phyloP scores from a whole-genome alignment of 192 early-diverging fungal species.

The Helicostylum pulchrum region DNA sequence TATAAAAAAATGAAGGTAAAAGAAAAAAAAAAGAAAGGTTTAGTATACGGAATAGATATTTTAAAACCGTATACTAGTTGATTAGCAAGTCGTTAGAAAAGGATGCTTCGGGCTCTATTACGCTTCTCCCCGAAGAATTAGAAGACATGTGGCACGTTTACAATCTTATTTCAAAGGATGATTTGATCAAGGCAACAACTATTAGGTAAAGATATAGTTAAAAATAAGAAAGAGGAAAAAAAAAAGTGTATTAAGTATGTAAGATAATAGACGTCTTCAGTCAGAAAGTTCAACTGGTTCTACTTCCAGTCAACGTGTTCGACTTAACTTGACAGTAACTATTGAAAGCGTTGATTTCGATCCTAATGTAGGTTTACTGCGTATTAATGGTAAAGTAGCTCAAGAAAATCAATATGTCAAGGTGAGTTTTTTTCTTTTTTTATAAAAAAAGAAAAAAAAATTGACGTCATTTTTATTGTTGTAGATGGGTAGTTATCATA shows the following conservation, averaged over 20 bases:
- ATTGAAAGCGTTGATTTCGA: constrained; percentile 92
- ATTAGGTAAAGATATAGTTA: constrained; percentile 52
- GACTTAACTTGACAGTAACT: constrained; percentile 77
- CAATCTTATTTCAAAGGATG: constrained; percentile 81
- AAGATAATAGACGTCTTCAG: constrained; percentile 68
- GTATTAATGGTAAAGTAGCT: constrained; percentile 85
- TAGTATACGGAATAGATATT: background rate
- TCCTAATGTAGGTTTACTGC: constrained; percentile 75
- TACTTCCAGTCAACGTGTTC: constrained; percentile 75
- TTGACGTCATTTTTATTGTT: constrained; percentile 6
- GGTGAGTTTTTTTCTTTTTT: constrained; percentile 35
- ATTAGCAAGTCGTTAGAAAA: constrained; percentile 68
- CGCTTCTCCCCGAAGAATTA: constrained; percentile 80
- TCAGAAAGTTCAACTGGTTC: constrained; percentile 86
- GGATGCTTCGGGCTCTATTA: constrained; percentile 77
- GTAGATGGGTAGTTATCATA: constrained; percentile 89
- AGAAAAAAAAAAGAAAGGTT: constrained; percentile 1
- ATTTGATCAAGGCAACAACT: constrained; percentile 84
- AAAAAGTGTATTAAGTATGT: background rate
- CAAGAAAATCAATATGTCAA: constrained; percentile 89
- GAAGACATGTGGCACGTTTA: constrained; percentile 99
- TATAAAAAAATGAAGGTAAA: background rate
- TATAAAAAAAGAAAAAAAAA: background rate
- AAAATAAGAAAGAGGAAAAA: background rate
- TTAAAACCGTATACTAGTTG: constrained; percentile 40